Evolutionary conservation across 257 asterid species (phyloP), one percentile per base, ranked within the genome.

Genomic region (Gardenia jasminoides): DNA sequence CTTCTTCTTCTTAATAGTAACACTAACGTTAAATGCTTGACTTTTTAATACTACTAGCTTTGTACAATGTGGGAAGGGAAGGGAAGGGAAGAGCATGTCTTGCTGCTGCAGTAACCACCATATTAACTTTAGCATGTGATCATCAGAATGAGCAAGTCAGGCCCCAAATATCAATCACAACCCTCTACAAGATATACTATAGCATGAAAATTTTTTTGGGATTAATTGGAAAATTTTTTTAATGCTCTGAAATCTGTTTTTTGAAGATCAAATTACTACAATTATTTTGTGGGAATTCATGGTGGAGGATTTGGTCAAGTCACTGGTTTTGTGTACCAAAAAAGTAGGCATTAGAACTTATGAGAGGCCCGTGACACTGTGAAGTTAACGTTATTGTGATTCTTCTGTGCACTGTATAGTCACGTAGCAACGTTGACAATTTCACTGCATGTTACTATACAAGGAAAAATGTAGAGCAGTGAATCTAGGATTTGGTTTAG

Each of bases 1-100:
- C 41, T 36, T 36, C 4, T 36, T 5, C 41, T 36, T 36, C 52
- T 15, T 47, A 71, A 26, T 28, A 71, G 12, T 46, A 43, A 4
- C 58, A 70, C 30, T 3, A 59, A 70, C 30, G 52, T 33, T 12
- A 43, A 33, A 67, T 67, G 71, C 44, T 33, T 26, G 58, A 15
- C 69, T 17, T 48, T 48, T 48, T 10, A 48, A 10, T 48, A 1
- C 54, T 48, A 48, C 2, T 48, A 48, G 54, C 43, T 46, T 46
- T 30, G 48, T 73, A 11, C 61, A 50, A 74, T 70, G n/a, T 71
- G 47, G 69, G 39, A 44, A 44, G n/a, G n/a, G n/a, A n/a, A n/a
- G n/a, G n/a, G n/a, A n/a, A n/a, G n/a, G n/a, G 41, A 36, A 65
- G 61, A 20, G 79, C 17, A 59, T 76, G 72, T 76, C 72, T n/a